Conservation (phyloP, 2,329 filamentous ascomycete genomes). For the Colletotrichum sublineola region DNA sequence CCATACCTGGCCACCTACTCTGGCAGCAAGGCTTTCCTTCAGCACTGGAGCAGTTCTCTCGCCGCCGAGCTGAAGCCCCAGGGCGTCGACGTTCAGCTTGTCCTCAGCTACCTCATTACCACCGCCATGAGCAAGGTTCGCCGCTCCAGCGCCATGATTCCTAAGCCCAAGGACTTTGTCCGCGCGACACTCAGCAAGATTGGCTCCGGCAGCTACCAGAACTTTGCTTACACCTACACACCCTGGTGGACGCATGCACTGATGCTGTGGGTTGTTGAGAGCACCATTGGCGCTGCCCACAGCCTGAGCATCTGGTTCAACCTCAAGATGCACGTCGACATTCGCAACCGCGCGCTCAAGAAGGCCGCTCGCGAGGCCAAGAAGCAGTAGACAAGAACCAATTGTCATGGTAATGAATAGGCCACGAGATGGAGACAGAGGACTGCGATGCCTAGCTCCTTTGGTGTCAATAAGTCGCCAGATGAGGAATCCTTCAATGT, state of each 20-base stretch:
- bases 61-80: conserved; percentile 84
- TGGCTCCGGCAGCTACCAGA: conserved; percentile 83
- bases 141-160: conserved; percentile 81
- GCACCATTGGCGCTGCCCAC: conserved; percentile 65
- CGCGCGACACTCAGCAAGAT: conserved; percentile 83
- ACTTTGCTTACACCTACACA: conserved; percentile 85
- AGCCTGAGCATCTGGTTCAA: conserved; percentile 63
- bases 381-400: conserved; percentile 58
- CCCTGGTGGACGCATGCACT: conserved; percentile 94
- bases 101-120: conserved; percentile 92
- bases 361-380: conserved; percentile 88
- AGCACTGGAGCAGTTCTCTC: conserved; percentile 93
- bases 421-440: background rate
- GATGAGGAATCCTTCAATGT: no score
- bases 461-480: no score
- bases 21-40: conserved; percentile 97
- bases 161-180: conserved; percentile 87
- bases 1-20: conserved; percentile 96
- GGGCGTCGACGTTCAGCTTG: conserved; percentile 90
- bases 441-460: background rate
- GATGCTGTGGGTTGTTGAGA: conserved; percentile 86
- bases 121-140: conserved; percentile 98
- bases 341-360: conserved; percentile 83
- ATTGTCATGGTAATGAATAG: background rate
- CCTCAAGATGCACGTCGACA: conserved; percentile 82